Percentiles rank a stretch among this genome's conserved stretches.
phyloP scores from a whole-genome alignment of 768 basidiomycete species.

The Tephrocybe rancida region DNA sequence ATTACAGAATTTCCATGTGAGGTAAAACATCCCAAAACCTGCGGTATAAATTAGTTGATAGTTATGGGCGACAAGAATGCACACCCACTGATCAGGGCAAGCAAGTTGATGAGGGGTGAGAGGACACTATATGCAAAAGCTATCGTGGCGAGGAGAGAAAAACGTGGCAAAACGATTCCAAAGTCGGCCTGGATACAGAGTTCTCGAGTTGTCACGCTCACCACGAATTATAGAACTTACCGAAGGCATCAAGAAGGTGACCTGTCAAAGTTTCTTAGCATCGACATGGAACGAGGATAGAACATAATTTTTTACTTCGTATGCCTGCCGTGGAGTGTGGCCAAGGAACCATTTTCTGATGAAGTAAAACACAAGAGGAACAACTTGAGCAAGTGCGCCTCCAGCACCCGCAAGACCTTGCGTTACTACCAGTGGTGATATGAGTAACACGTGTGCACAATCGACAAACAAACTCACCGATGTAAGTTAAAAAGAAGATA shows the following conservation, averaged over 20 bases:
- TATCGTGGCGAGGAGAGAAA: slow-evolving; percentile 56
- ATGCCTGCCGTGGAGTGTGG: slow-evolving; percentile 68
- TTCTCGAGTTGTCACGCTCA: not conserved
- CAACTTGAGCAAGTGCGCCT: slow-evolving; percentile 54
- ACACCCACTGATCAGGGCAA: slow-evolving; percentile 54
- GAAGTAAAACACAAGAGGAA: slow-evolving; percentile 57
- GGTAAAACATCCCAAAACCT: slow-evolving; percentile 58
- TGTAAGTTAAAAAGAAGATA: slow-evolving; percentile 67
- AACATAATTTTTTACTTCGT: slow-evolving; percentile 22
- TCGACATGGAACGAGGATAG: slow-evolving; percentile 8
- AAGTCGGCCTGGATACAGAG: slow-evolving; percentile 32
- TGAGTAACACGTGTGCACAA: too few species aligned
- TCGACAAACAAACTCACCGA: slow-evolving; percentile 31
- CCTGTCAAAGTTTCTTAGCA: slow-evolving; percentile 20
- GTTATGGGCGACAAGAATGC: not conserved
- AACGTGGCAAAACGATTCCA: slow-evolving; percentile 47
- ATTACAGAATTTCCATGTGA: slow-evolving; percentile 60
- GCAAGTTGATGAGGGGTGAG: slow-evolving; percentile 65
- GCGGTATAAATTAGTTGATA: not conserved
- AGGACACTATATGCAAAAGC: slow-evolving; percentile 62
- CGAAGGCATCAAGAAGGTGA: slow-evolving; percentile 57
- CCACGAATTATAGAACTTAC: slow-evolving; percentile 26
- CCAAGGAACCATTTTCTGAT: slow-evolving; percentile 67
- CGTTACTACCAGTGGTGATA: slow-evolving; percentile 33
- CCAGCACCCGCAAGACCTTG: slow-evolving; percentile 57